Evolutionary conservation across 768 basidiomycete genomes (phyloP), one percentile per base, ranked within the genome.

Genomic region (Mycena latifolia): DNA sequence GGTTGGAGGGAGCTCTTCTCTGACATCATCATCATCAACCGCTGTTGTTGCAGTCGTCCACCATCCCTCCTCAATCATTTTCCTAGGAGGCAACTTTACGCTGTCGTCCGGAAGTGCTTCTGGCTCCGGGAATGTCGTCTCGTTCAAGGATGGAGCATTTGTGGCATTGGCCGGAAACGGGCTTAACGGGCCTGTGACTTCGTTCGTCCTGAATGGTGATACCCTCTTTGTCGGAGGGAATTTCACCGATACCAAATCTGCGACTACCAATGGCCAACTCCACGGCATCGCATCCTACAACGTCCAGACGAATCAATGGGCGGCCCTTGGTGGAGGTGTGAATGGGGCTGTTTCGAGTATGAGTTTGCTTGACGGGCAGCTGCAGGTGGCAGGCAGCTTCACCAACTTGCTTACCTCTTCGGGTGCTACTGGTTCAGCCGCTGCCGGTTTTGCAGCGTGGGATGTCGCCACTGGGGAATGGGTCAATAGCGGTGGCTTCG

Each of bases 201-300:
- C 93, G 0, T 75, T 96, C 43, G 80, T 85, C n/a, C 72, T 92
- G 33, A 79, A 84, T 58, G 89, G 86, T 14, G 84, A 92, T 71
- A 81, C 81, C 22, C 77, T 99, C 14, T 98, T 86, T 75, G 88
- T 96, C 43, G 97, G 95, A n/a, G 98, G 98, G 0, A 81, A 88
- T 0, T 99, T 99, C 81, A 85, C 83, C 0, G 90, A 92, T 66
- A 92, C 94, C 0, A 76, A 77, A 2, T 79, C 83, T 7, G 79
- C 83, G 18, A 87, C 89, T 17, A 87, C 89, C 0, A 84, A 84
- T 50, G 85, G 86, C 58, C 79, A 77, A 35, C 78, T 95, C 37
- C 77, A 77, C 47, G 85, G 89, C 37, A 77, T 97, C 33, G 94
- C 90, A 0, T 73, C 87, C 57, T 98, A 95, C 76, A 85, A 95